A percentile compares a stretch with the other conserved stretches of the same genome.
Conservation (phyloP, 345 rosid species). For the Carallia brachiata region DNA sequence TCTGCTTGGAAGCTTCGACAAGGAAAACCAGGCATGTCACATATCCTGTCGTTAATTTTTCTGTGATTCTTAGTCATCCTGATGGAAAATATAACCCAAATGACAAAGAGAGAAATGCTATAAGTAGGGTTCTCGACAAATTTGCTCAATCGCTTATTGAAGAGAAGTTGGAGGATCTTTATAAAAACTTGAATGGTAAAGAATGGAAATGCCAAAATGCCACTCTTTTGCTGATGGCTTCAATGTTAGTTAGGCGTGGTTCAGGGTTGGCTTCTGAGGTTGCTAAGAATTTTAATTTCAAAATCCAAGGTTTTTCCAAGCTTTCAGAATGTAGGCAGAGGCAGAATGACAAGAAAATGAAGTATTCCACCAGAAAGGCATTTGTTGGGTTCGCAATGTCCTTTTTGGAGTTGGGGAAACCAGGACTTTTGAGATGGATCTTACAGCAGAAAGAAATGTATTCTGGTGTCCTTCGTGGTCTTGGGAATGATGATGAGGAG, state of each 20-base stretch:
- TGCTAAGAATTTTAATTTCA: slow-evolving; percentile 75
- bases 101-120: slow-evolving; percentile 38
- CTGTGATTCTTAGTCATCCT: slow-evolving; percentile 63
- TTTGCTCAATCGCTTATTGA: slow-evolving; percentile 46
- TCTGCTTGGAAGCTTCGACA: slow-evolving; percentile 65
- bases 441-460: slow-evolving; percentile 85
- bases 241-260: slow-evolving; percentile 69
- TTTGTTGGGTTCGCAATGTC: slow-evolving; percentile 82
- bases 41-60: slow-evolving; percentile 47
- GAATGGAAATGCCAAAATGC: slow-evolving; percentile 69
- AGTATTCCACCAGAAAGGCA: slow-evolving; percentile 56
- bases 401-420: slow-evolving; percentile 81
- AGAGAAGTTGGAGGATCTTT: slow-evolving; percentile 59
- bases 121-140: slow-evolving; percentile 59
- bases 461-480: slow-evolving; percentile 66
- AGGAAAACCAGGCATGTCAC: slow-evolving; percentile 56
- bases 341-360: slow-evolving; percentile 43
- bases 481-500: slow-evolving; percentile 67
- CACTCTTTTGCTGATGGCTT: slow-evolving; percentile 64
- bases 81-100: slow-evolving; percentile 50
- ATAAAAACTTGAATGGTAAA: slow-evolving; percentile 58
- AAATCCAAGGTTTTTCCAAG: slow-evolving; percentile 52
- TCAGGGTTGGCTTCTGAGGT: slow-evolving; percentile 75
- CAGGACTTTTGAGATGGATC: slow-evolving; percentile 68
- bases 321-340: slow-evolving; percentile 51